Evolutionary conservation across 805 yeast genomes (phyloP), one percentile per base, ranked within the genome.

Genomic region (Torulaspora indica): DNA sequence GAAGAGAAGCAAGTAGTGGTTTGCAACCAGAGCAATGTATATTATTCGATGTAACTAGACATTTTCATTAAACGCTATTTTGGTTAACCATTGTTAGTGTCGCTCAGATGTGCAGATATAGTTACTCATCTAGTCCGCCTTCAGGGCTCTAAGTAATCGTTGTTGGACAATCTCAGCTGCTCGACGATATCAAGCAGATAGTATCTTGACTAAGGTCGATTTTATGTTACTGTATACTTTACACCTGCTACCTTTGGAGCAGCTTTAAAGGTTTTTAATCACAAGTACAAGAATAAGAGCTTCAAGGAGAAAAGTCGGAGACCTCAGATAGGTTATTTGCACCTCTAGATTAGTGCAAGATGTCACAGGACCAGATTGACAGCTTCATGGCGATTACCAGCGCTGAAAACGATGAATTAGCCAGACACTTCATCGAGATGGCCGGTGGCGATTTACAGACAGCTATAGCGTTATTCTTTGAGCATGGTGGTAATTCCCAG

Each of bases 311-410:
- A 8, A 24, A 20, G 15, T 8, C 2, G 23, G 17, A 13, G 17
- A 29, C 30, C 6, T 10, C 34, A 29, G 22, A 12, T 20, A 29
- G 32, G 20, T n/a, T n/a, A 20, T 17, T 13, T 14, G 25, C 18
- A 12, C 27, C n/a, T 15, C n/a, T 31, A 15, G 18, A 15, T 6
- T 12, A 15, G 18, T 15, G 3, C 24, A 29, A 23, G 14, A 63
- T 62, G 63, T 50, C 61, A 65, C 76, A 75, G 41, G 84, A 75
- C 40, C 67, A 71, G 38, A 70, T 86, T 30, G 81, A 85, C 17
- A 77, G 81, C 17, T 93, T 93, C 64, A 71, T 90, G 63, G 90
- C 91, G 32, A 81, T 93, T 42, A 89, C 98, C 0, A 85, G 87
- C 17, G 78, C 79, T 2, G 73, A 78, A 1, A 91, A 85, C 58